Evolutionary conservation across 1,139 yeast species (phyloP).

Genomic region (Entelexis paramagnoliae): DNA sequence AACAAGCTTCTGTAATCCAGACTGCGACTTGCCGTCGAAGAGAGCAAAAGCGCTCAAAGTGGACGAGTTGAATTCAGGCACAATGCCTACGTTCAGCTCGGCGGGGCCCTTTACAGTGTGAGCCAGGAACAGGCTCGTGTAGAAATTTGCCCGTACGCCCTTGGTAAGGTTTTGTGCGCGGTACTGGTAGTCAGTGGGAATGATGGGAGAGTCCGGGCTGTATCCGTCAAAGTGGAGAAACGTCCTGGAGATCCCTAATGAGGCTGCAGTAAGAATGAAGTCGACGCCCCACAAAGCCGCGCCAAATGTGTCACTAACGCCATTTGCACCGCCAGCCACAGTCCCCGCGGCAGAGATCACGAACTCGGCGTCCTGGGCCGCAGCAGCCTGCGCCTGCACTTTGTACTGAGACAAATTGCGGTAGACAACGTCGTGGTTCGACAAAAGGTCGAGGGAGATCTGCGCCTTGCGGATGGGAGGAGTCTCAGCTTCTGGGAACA

Average conservation of each 20-base stretch:
- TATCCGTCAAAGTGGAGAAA: conserved; percentile 1
- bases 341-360: neutral
- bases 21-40: neutral
- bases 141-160: conserved; percentile 1
- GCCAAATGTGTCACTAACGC: conserved; percentile 1
- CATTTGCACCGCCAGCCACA: neutral
- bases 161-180: neutral
- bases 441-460: neutral
- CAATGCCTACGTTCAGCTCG: neutral
- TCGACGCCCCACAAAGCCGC: conserved; percentile 4
- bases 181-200: neutral
- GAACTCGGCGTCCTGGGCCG: neutral
- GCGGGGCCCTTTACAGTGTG: neutral
- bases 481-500: conserved; percentile 2
- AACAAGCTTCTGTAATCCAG: conserved; percentile 1
- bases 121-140: neutral
- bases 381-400: neutral
- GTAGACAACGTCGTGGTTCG: neutral
- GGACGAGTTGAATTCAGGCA: neutral
- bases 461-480: neutral
- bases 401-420: neutral
- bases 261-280: neutral
- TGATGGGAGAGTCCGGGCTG: neutral
- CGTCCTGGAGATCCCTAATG: neutral
- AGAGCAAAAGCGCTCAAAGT: neutral